Evolutionary conservation across 176 grass and related monocot genomes (phyloP).

Genomic region (Microstegium vimineum): DNA sequence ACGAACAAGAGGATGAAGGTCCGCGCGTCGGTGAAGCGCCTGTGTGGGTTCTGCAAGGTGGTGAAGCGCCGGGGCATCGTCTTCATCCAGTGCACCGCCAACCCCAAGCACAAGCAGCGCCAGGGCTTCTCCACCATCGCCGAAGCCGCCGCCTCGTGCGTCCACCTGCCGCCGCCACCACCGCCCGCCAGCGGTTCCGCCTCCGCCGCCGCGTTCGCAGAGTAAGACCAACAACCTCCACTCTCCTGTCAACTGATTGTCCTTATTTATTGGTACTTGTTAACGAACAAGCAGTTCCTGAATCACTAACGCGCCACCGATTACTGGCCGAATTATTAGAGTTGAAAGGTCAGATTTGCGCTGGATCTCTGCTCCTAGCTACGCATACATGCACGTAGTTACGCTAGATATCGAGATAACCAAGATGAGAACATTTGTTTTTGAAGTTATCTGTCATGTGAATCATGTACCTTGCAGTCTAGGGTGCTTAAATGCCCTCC

Average conservation of each 20-base stretch:
- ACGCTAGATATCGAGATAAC: neutral
- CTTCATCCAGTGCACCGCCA: conserved; percentile 76
- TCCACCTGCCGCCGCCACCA: neutral
- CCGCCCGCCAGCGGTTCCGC: neutral
- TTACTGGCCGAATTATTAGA: neutral
- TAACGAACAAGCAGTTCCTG: neutral
- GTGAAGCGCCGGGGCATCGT: conserved; percentile 92
- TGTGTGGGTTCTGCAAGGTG: conserved; percentile 81
- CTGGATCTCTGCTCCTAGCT: neutral
- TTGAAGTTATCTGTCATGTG: neutral
- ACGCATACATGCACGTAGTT: neutral
- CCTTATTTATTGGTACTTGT: neutral
- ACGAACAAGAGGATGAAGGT: conserved; percentile 72
- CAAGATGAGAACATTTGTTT: neutral
- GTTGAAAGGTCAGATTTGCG: neutral
- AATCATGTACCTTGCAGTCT: neutral
- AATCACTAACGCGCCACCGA: neutral
- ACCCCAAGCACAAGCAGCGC: conserved; percentile 96
- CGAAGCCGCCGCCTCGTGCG: conserved; percentile 21
- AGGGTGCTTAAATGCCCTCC: neutral
- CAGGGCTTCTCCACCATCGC: conserved; percentile 89
- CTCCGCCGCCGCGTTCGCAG: conserved; percentile 14
- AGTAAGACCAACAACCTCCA: conserved; percentile 32
- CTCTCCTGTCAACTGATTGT: neutral
- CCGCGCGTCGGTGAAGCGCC: conserved; percentile 85